Conservation (phyloP, 1,284 basidiomycete species). For the Sphaerobolus stellatus region DNA sequence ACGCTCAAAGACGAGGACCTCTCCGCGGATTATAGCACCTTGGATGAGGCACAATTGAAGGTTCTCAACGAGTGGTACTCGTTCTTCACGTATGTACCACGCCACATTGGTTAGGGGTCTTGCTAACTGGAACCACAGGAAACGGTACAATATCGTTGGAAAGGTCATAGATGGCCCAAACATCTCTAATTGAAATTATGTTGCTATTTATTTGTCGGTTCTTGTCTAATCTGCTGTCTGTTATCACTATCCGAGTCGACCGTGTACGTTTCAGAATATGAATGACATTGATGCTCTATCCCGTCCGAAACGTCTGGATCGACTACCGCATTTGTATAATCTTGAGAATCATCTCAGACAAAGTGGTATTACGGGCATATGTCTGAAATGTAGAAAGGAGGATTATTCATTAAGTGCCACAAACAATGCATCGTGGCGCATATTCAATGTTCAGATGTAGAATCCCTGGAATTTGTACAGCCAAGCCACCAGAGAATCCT, state of each 20-base stretch:
- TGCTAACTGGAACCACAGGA: constrained; percentile 38
- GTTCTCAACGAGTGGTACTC: constrained; percentile 89
- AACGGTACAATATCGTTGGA: constrained; percentile 85
- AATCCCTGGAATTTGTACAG: background rate
- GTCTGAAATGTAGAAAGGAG: background rate
- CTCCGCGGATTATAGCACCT: constrained; percentile 78
- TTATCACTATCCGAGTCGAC: background rate
- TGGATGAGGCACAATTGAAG: constrained; percentile 76
- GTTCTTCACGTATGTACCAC: constrained; percentile 65
- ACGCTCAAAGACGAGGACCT: constrained; percentile 89
- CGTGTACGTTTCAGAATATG: background rate
- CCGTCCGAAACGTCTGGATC: background rate
- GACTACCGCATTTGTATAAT: background rate
- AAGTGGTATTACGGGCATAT: background rate
- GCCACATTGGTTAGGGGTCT: constrained; percentile 3
- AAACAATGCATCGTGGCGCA: background rate
- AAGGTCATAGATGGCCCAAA: constrained; percentile 45
- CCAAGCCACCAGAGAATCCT: background rate
- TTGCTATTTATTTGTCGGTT: background rate
- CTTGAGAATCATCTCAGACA: background rate
- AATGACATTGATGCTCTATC: background rate
- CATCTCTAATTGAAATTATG: background rate
- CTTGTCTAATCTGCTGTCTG: background rate
- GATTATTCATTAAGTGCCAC: background rate
- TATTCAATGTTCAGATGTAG: background rate